Conservation (phyloP, 2,329 filamentous ascomycete species). For the Leptographium procerum region DNA sequence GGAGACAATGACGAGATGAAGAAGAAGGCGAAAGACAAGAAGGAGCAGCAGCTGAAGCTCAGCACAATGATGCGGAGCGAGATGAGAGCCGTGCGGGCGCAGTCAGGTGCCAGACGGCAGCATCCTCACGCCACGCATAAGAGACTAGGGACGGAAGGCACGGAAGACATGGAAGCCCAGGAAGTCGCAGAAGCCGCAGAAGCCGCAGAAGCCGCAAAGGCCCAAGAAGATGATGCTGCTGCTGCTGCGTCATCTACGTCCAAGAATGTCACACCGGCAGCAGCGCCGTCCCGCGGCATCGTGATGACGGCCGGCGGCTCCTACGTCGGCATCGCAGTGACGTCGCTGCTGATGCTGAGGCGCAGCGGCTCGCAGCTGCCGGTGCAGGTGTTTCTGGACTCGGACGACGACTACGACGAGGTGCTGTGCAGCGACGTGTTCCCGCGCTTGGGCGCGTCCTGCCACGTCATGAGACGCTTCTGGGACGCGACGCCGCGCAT, state of each 20-base stretch:
- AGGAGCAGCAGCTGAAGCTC: background rate
- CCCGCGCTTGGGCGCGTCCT: constrained; percentile 19
- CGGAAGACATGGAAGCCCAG: too few species aligned
- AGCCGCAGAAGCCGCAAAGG: too few species aligned
- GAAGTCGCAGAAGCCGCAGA: too few species aligned
- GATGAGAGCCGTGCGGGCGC: too few species aligned
- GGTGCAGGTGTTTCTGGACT: constrained; percentile 27
- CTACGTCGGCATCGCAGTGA: constrained; percentile 37
- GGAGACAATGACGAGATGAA: background rate
- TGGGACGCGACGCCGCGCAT: constrained; percentile 12
- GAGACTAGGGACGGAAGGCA: too few species aligned
- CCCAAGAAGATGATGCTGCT: too few species aligned
- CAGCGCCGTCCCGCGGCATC: constrained; percentile 27
- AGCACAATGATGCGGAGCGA: background rate
- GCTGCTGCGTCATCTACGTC: too few species aligned
- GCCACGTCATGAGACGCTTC: constrained; percentile 21
- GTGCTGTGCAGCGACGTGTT: constrained; percentile 20
- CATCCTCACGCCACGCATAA: too few species aligned
- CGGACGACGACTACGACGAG: constrained; percentile 18
- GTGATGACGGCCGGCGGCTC: constrained; percentile 36
- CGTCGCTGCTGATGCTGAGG: constrained; percentile 39
- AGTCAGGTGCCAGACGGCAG: too few species aligned
- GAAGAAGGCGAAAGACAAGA: background rate
- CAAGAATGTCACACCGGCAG: background rate
- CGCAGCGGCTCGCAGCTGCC: constrained; percentile 37